Evolutionary conservation across 768 basidiomycete genomes (phyloP).

Genomic region (Auriscalpium orientale): DNA sequence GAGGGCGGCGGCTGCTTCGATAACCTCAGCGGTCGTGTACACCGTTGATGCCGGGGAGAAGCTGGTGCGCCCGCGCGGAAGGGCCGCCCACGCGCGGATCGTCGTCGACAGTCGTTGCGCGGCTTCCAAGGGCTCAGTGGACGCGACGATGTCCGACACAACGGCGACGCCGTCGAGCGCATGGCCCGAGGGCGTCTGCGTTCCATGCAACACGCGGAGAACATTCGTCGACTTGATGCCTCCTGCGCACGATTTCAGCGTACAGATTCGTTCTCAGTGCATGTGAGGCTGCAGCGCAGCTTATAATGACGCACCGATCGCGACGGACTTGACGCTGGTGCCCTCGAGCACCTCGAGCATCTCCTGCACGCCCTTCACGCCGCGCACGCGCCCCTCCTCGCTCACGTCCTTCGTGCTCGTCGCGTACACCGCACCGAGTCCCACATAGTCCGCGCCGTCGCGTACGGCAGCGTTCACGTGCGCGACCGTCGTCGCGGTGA

Average conservation of each 20-base stretch:
- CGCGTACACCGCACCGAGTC: constrained; percentile 78
- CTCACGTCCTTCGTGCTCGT: constrained; percentile 75
- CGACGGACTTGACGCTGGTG: constrained; percentile 63
- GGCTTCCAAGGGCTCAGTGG: constrained; percentile 43
- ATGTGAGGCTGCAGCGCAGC: not conserved
- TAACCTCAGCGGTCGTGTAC: constrained; percentile 30
- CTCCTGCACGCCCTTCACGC: constrained; percentile 63
- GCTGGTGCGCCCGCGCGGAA: constrained; percentile 7
- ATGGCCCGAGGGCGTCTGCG: constrained; percentile 49
- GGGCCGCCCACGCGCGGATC: constrained; percentile 36
- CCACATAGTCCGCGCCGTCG: constrained; percentile 77
- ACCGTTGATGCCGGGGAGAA: constrained; percentile 13
- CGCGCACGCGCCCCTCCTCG: constrained; percentile 44
- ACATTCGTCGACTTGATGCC: constrained; percentile 81
- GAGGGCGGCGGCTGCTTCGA: constrained; percentile 38
- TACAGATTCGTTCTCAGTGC: not conserved
- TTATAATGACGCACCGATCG: constrained; percentile 56
- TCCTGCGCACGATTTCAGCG: too few species aligned
- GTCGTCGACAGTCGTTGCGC: constrained; percentile 38
- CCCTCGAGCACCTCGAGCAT: constrained; percentile 61
- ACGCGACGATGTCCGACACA: constrained; percentile 79
- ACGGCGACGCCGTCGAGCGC: constrained; percentile 78
- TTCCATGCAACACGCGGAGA: constrained; percentile 66
- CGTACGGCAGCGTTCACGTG: too few species aligned
- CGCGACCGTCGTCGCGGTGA: constrained; percentile 19